Evolutionary conservation across 208 protist genomes (phyloP), one percentile per base, ranked within the genome.

Genomic region (Wallacemonas rigidus): DNA sequence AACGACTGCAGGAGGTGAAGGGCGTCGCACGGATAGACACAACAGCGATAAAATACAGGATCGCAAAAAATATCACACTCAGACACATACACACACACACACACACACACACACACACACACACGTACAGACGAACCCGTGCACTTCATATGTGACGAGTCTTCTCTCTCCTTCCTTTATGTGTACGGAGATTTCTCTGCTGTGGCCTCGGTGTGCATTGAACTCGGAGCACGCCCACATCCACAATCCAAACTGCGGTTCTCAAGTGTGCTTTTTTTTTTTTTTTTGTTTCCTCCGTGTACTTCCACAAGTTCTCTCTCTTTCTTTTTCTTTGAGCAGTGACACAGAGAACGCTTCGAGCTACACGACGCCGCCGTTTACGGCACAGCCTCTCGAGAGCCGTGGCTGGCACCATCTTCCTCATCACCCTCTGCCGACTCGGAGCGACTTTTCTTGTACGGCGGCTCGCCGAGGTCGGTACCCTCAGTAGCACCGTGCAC

Each of bases 111-210:
- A 43, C 39, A 38, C 36, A 54, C 43, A 54, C 55, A 39, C 17
- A 48, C 36, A 64, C 26, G 54, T 41, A 72, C 55, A 71, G 17
- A 56, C n/a, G 17, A 57, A 55, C 14, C 38, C 36, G 65, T 7
- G 26, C 26, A 26, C 26, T 26, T 26, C 26, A 26, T 0, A 26
- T 26, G 26, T 26, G 26, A 26, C 26, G 26, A 26, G 26, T 26
- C 26, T 26, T 26, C 26, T 26, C 26, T 26, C 26, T 26, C 26
- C 26, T 0, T 26, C 26, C 26, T 26, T 26, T 26, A 26, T 26
- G 26, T 26, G 26, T 26, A 0, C 26, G 26, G 26, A 26, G 26
- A 26, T 26, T 26, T 26, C 26, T 26, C 26, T 26, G 26, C 26
- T 26, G 26, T 26, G 26, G 26, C 26, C 26, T 26, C 26, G 26